Base-by-base conservation (phyloP, 176 grass and related monocot species). In the Carex parvula region DNA sequence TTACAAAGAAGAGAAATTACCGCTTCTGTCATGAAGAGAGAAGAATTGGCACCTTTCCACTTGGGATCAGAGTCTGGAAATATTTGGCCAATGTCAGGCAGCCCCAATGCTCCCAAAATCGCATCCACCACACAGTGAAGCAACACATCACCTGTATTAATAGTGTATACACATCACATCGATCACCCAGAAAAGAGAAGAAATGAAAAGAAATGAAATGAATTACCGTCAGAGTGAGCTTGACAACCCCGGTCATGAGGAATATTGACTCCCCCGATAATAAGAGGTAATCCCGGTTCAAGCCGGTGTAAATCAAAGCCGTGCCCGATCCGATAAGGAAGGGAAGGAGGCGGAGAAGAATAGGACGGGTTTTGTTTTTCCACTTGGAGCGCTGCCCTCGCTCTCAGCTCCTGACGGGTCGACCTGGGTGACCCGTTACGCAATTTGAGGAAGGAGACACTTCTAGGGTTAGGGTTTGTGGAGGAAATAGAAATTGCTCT, bases 61-160 rank as follows among this genome's bases (percentile, higher is more conserved):
- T 88, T 85, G 5, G 96, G 93, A 30, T 99, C 96, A 6, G 96
- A 89, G 16, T 99, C 96, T 24, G 96, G 96, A 89, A 99, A 99
- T 59, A 99, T 99, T 81, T 99, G 96, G 2, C 96, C 96, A 37
- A 99, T 99, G 85, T 99, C 96, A 20, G 96, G 96, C 76, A 99
- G 87, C 32, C 96, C 96, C 60, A 99, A 78, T n/a, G 96, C 96
- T 42, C 96, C 96, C 11, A 95, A 92, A 83, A 99, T 99, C 53
- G 96, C 96, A 86, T 99, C 96, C 33, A 95, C 93, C 77, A 99
- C 96, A 81, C 96, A 99, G 90, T 99, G 96, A 61, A 99, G 91
- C 87, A 95, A 85, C 83, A 99, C 96, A 92, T 99, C 93, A 77
- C 96, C 96, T 99, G 2, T 48, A 44, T 44, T 44, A 44, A 44